Evolutionary conservation across 1,284 basidiomycete species (phyloP), one percentile per base, ranked within the genome.

Genomic region (Rhodotorula sp.): DNA sequence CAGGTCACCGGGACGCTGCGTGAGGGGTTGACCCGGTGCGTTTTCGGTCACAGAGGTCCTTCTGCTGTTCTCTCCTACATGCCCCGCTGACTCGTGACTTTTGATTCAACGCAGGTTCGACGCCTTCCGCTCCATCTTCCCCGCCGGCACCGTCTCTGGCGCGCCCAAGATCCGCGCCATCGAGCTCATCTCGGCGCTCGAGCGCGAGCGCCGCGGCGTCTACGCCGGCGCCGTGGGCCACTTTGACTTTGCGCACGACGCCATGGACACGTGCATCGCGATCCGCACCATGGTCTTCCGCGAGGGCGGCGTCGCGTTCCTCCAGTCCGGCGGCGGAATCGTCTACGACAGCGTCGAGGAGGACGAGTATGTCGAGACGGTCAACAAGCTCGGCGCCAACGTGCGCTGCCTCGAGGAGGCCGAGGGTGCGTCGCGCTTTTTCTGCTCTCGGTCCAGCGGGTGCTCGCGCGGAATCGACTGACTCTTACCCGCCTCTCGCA

Each of bases 151-250:
- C 3, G 96, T 99, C n/a, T 97, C 93, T 0, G 97, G 97, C 21
- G 97, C 97, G 45, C 97, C 97, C 2, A 99, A 99, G 83, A 94
- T 99, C 82, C 96, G 97, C 81, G 97, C 97, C 1, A 93, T 99
- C 77, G 93, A 99, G 81, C 89, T 99, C 49, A 85, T 99, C 53
- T 89, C 89, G 19, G 89, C 89, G 25, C 84, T 98, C 58, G 97
- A 99, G 81, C 86, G 90, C 80, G 93, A 98, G 82, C 88, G 89
- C 61, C 87, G 97, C 50, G 96, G 96, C 41, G 91, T 98, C 12
- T 99, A 99, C 79, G 97, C 95, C 10, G 97, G 97, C 54, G 97
- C 94, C 1, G 94, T 99, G 23, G 97, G 97, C 21, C 89, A 94
- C 64, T 98, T 97, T 81, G 95, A 99, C 81, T 99, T 97, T 82